Evolutionary conservation across 1,284 basidiomycete species (phyloP).

Genomic region (Omphalotus olearius): DNA sequence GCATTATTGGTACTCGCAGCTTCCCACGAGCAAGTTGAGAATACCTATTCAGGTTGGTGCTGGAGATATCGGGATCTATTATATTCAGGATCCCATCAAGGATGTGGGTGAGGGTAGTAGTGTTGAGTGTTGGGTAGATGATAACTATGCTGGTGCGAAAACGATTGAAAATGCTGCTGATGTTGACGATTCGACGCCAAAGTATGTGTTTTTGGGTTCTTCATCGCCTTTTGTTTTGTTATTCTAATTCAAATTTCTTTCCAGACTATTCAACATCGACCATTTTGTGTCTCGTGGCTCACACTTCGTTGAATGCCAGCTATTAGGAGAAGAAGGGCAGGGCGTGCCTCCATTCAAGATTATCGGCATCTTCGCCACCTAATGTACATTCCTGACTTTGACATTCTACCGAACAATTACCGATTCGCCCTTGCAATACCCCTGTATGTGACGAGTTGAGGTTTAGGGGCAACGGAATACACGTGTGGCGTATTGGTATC

Average conservation of each 20-base stretch:
- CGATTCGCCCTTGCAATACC: too few species aligned
- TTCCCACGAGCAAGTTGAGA: conserved; percentile 73
- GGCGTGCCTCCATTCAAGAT: conserved; percentile 77
- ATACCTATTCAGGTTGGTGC: conserved; percentile 72
- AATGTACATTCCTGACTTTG: not conserved
- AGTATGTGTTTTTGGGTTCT: conserved; percentile 38
- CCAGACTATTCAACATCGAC: conserved; percentile 76
- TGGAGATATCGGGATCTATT: conserved; percentile 81
- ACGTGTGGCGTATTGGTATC: too few species aligned
- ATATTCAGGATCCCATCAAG: conserved; percentile 55
- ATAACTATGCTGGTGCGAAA: conserved; percentile 63
- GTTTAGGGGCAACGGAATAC: too few species aligned
- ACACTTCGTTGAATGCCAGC: conserved; percentile 82
- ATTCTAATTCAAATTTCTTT: conserved; percentile 16
- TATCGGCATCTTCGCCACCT: conserved; percentile 78
- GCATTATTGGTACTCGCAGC: conserved; percentile 87
- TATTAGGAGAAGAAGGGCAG: conserved; percentile 78
- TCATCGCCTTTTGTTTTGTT: conserved; percentile 1
- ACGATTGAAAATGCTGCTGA: conserved; percentile 59
- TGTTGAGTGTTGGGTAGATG: conserved; percentile 84
- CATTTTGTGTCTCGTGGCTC: conserved; percentile 69
- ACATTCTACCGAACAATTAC: not conserved
- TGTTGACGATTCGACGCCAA: conserved; percentile 42
- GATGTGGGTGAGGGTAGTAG: conserved; percentile 57
- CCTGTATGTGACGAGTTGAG: too few species aligned